These are phyloP conservation scores for Ceratobasidium sp. DNA, from an alignment of 1,284 basidiomycete species.

Conservation along the genomic window DNA sequence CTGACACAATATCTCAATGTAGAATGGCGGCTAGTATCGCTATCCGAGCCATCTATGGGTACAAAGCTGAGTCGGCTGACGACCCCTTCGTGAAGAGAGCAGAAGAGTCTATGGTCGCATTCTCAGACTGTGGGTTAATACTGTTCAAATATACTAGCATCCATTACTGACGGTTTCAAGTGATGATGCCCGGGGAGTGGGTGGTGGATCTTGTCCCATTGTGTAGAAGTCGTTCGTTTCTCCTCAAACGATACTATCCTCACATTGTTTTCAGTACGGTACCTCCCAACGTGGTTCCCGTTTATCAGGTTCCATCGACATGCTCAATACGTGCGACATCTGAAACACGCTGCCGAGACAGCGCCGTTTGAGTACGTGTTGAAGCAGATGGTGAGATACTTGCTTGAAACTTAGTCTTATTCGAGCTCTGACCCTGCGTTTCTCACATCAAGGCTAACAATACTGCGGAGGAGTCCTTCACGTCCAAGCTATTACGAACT, in stretches of 20 bases:
- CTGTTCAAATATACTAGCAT: not conserved
- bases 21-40: slow-evolving; percentile 3
- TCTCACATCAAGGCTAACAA: slow-evolving; percentile 52
- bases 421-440: not conserved
- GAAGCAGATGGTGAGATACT: not conserved
- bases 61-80: slow-evolving; percentile 6
- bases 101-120: not conserved
- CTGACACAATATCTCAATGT: not conserved
- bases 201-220: not conserved
- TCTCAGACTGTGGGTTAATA: not conserved
- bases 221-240: not conserved
- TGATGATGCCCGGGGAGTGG: not conserved
- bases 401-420: not conserved
- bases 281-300: slow-evolving; percentile 3
- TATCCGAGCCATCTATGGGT: slow-evolving; percentile 7
- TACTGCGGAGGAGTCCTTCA: slow-evolving; percentile 53
- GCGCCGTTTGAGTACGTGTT: not conserved
- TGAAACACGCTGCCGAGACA: not conserved
- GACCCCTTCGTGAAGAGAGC: not conserved
- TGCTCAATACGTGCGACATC: not conserved
- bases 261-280: not conserved
- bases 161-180: not conserved
- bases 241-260: too few species aligned
- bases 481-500: slow-evolving; percentile 52
- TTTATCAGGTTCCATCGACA: not conserved